phyloP scores from a whole-genome alignment of 2,329 filamentous ascomycete genomes.

The Fulvia fulva region DNA sequence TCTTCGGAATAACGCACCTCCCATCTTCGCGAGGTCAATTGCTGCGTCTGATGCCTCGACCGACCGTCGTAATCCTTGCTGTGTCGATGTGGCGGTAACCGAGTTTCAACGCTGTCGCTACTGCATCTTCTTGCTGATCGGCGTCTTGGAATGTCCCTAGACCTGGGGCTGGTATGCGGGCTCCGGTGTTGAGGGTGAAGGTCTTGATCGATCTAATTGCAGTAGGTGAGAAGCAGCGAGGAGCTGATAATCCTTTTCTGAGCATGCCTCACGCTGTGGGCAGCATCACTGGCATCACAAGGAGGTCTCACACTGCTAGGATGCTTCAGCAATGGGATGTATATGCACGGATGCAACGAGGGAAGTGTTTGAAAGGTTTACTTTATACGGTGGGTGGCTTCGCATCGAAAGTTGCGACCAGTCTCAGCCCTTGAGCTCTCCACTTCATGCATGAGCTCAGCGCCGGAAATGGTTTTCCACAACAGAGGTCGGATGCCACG shows the following conservation, averaged over 20 bases:
- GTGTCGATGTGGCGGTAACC: slow-evolving; percentile 57
- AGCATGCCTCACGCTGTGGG: no score
- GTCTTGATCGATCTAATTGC: slow-evolving; percentile 1
- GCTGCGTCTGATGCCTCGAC: slow-evolving; percentile 70
- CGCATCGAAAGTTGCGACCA: neutral
- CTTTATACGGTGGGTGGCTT: neutral
- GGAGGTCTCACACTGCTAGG: neutral
- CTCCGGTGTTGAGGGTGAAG: slow-evolving; percentile 35
- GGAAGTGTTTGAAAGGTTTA: no score
- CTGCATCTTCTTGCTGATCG: slow-evolving; percentile 45
- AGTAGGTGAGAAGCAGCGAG: neutral
- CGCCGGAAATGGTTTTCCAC: neutral
- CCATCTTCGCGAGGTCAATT: slow-evolving; percentile 9
- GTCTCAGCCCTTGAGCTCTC: neutral
- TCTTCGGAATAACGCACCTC: slow-evolving; percentile 34
- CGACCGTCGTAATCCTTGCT: slow-evolving; percentile 70
- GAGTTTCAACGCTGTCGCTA: slow-evolving; percentile 42
- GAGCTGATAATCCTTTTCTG: neutral
- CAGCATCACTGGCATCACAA: neutral
- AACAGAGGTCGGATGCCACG: no score
- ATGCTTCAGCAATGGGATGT: neutral
- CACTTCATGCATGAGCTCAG: neutral
- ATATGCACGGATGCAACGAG: neutral
- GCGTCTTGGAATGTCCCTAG: slow-evolving; percentile 37
- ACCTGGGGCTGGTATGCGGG: slow-evolving; percentile 34